A percentile compares a stretch with the other conserved stretches of the same genome.
These are phyloP conservation scores for Pseudoscleropodium purum DNA, from an alignment of 225 moss, liverwort and hornwort genomes.

Conservation along the genomic window DNA sequence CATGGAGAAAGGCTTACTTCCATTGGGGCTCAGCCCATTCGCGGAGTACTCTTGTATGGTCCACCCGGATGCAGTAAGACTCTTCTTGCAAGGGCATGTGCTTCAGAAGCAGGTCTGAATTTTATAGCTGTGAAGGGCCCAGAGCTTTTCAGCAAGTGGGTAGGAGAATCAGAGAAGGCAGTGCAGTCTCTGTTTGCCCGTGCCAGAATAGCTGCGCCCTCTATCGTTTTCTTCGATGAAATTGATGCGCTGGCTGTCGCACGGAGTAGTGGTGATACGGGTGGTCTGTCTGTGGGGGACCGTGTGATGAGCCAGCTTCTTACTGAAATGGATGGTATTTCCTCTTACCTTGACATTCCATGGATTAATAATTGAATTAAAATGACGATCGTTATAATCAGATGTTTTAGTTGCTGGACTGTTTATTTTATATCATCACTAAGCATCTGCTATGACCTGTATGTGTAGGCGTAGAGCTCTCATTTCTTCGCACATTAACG, in stretches of 20 bases:
- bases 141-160: conserved; percentile 98
- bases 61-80: conserved; percentile 99
- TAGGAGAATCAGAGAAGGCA: conserved; percentile 95
- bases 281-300: conserved; percentile 80
- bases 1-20: conserved; percentile 57
- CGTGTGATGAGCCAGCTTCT: conserved; percentile 98
- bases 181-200: conserved; percentile 64
- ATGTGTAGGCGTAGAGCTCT: background rate
- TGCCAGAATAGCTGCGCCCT: conserved; percentile 80
- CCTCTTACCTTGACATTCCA: background rate
- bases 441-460: background rate
- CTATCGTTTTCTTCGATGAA: conserved; percentile 95
- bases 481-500: background rate
- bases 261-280: conserved; percentile 44
- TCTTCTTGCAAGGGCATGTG: conserved; percentile 91
- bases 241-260: conserved; percentile 89
- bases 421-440: background rate
- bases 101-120: conserved; percentile 85
- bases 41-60: conserved; percentile 83
- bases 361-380: background rate
- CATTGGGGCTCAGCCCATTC: conserved; percentile 72
- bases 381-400: background rate
- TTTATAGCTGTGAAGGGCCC: conserved; percentile 93
- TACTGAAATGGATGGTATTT: conserved; percentile 89
- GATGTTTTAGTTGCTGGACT: background rate